Percentiles rank a stretch among this genome's conserved stretches.
Conservation (phyloP, 306 rosid genomes). For the Mimosa bimucronata region DNA sequence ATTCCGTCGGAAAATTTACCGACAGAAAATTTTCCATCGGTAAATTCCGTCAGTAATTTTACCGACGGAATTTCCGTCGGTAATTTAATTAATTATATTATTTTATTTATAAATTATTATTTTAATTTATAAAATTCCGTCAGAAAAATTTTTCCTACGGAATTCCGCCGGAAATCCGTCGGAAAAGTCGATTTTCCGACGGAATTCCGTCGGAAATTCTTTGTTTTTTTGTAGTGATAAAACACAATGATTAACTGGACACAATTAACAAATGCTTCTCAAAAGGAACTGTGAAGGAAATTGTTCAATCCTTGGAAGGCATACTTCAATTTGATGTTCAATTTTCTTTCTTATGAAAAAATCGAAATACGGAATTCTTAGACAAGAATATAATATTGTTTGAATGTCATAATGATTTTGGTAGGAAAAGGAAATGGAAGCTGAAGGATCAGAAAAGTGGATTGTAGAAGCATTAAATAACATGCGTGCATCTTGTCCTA, state of each 20-base stretch:
- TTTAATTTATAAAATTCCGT: too few species aligned
- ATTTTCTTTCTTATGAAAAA: neutral
- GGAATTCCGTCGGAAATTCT: too few species aligned
- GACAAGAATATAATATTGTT: neutral
- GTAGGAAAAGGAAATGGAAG: conserved; percentile 36
- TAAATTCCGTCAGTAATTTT: too few species aligned
- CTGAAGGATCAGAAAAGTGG: conserved; percentile 35
- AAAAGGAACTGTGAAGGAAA: neutral
- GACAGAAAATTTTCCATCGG: too few species aligned
- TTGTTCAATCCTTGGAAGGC: conserved; percentile 24
- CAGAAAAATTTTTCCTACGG: too few species aligned
- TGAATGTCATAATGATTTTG: neutral
- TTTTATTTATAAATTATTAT: too few species aligned
- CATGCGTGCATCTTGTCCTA: conserved; percentile 29
- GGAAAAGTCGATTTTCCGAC: too few species aligned
- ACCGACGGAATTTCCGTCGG: too few species aligned
- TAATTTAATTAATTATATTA: too few species aligned
- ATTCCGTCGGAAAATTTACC: too few species aligned
- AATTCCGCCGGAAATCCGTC: too few species aligned
- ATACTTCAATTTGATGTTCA: neutral
- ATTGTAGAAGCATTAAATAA: conserved; percentile 13
- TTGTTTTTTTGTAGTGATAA: too few species aligned
- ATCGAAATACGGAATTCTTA: neutral
- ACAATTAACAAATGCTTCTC: conserved; percentile 9
- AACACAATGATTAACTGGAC: neutral